Conservation (phyloP, 768 basidiomycete genomes). For the Lactarius trivialis region DNA sequence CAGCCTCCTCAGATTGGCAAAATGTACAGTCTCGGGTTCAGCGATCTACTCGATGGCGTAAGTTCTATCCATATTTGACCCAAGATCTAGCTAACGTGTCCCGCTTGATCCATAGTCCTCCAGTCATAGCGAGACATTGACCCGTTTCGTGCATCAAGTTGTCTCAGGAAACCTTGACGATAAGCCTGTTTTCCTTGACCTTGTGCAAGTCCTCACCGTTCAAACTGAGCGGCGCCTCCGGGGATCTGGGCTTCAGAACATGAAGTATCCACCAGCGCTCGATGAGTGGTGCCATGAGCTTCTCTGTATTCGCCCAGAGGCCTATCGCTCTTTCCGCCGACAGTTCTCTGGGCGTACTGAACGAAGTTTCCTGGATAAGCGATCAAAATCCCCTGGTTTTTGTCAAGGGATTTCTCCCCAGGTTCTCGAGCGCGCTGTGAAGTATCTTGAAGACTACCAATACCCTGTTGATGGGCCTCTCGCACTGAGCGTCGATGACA, state of each 20-base stretch:
- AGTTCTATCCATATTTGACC: background rate
- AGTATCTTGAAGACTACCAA: constrained; percentile 21
- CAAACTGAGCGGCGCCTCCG: constrained; percentile 26
- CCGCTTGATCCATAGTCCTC: background rate
- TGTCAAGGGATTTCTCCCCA: constrained; percentile 23
- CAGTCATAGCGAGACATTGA: background rate
- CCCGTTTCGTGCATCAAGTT: constrained; percentile 22
- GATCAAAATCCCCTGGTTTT: constrained; percentile 24
- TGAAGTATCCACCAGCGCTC: constrained; percentile 30
- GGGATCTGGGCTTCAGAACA: constrained; percentile 33
- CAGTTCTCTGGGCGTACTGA: constrained; percentile 22
- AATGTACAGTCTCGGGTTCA: background rate
- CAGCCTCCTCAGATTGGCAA: background rate
- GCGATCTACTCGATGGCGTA: background rate
- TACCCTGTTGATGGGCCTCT: constrained; percentile 25
- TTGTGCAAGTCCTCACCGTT: constrained; percentile 30
- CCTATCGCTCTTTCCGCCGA: constrained; percentile 25
- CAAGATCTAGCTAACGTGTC: no score
- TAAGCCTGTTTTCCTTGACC: constrained; percentile 27
- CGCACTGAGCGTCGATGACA: constrained; percentile 33
- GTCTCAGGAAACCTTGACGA: constrained; percentile 27
- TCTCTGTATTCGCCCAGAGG: constrained; percentile 27
- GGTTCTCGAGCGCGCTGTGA: constrained; percentile 23
- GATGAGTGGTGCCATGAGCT: constrained; percentile 31
- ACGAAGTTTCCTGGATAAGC: constrained; percentile 24